These are phyloP conservation scores for Peribolospora baueri DNA, from an alignment of 768 basidiomycete genomes.

Conservation along the genomic window DNA sequence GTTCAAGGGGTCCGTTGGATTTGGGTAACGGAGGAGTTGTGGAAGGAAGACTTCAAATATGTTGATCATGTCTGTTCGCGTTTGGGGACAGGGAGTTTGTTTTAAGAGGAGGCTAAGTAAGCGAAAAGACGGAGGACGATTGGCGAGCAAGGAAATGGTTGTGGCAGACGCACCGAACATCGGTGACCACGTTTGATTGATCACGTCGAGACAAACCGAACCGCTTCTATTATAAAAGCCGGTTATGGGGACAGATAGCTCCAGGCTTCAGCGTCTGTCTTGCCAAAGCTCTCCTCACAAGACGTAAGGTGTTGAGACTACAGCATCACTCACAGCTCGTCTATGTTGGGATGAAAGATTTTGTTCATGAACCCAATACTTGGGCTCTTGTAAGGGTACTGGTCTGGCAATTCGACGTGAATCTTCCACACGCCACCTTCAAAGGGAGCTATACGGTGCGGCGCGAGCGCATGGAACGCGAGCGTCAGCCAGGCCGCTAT, in stretches of 20 bases:
- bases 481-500: neutral
- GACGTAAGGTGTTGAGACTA: no score
- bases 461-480: neutral
- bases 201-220: constrained; percentile 93
- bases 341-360: constrained; percentile 68
- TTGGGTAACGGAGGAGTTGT: constrained; percentile 88
- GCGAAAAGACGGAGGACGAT: neutral
- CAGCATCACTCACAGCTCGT: constrained; percentile 52
- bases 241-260: no score
- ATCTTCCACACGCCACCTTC: constrained; percentile 98
- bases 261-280: no score
- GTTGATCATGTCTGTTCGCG: constrained; percentile 73
- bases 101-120: neutral
- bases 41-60: constrained; percentile 97
- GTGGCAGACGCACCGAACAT: constrained; percentile 63
- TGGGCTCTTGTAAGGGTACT: constrained; percentile 96
- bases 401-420: constrained; percentile 91
- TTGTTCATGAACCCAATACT: constrained; percentile 99
- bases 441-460: constrained; percentile 47
- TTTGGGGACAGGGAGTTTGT: neutral
- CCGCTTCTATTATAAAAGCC: constrained; percentile 40
- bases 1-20: constrained; percentile 91
- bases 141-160: neutral
- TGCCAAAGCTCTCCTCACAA: no score
- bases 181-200: constrained; percentile 98